phyloP scores from a whole-genome alignment of 805 yeast species.

The Candida quercuum region DNA sequence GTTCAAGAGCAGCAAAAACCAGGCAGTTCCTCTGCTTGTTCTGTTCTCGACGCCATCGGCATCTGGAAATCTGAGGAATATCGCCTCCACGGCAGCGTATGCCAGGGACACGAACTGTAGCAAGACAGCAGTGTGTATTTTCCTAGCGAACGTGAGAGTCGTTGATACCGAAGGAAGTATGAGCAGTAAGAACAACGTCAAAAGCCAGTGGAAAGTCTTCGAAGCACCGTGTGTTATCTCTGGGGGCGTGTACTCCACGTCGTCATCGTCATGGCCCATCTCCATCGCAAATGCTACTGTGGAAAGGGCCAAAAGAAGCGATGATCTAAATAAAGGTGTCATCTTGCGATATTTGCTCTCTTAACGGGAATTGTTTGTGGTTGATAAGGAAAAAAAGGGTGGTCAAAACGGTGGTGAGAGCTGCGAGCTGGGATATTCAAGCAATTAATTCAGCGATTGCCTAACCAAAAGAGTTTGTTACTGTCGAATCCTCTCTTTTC shows the following conservation, averaged over 20 bases:
- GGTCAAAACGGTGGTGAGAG: too few species aligned
- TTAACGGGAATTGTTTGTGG: too few species aligned
- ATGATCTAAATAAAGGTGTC: neutral
- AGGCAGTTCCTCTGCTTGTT: constrained; percentile 63
- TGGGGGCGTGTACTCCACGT: constrained; percentile 29
- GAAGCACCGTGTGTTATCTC: constrained; percentile 40
- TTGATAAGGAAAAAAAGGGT: too few species aligned
- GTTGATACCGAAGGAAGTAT: constrained; percentile 54
- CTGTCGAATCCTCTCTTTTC: too few species aligned
- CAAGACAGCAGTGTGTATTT: constrained; percentile 36
- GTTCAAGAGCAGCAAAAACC: constrained; percentile 48
- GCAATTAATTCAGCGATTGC: too few species aligned
- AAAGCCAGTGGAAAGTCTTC: constrained; percentile 62
- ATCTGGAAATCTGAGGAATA: constrained; percentile 60
- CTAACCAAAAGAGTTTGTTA: too few species aligned
- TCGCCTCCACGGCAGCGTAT: constrained; percentile 52
- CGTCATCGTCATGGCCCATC: constrained; percentile 28
- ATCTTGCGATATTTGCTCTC: neutral
- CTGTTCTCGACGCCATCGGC: constrained; percentile 59
- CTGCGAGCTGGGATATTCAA: too few species aligned
- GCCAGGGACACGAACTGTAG: constrained; percentile 41
- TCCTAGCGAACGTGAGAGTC: constrained; percentile 49
- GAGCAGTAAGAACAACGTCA: constrained; percentile 40
- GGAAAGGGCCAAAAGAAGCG: neutral
- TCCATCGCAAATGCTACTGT: constrained; percentile 13